Percentiles rank a stretch among this genome's conserved stretches.
Conservation (phyloP, 257 asterid genomes). For the Solanum pennellii region DNA sequence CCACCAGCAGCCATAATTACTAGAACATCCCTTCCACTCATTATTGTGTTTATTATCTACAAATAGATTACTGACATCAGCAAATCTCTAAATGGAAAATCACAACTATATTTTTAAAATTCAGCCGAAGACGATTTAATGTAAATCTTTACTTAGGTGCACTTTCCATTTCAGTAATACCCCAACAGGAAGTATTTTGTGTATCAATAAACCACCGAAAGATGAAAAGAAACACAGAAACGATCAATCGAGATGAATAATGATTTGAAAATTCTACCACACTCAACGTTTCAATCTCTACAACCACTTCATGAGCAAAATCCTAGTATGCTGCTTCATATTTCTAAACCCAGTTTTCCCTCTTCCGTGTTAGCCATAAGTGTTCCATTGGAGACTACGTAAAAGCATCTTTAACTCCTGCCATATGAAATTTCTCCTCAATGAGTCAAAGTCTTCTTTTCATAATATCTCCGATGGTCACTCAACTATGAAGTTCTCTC, state of each 20-base stretch:
- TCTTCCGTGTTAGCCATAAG: not conserved
- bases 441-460: not conserved
- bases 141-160: not conserved
- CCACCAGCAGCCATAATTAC: constrained; percentile 99
- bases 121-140: not conserved
- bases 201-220: not conserved
- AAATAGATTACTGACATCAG: not conserved
- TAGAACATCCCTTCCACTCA: constrained; percentile 83
- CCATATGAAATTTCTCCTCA: not conserved
- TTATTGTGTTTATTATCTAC: constrained; percentile 76
- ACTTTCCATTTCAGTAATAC: not conserved
- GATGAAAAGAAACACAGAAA: not conserved
- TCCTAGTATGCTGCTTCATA: not conserved
- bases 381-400: not conserved
- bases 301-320: not conserved
- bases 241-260: not conserved
- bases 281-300: not conserved
- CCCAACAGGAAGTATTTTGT: not conserved
- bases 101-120: not conserved
- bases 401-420: not conserved
- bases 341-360: not conserved
- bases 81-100: not conserved
- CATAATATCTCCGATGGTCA: not conserved
- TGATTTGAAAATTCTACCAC: not conserved
- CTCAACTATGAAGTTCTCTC: not conserved